Base-by-base conservation (phyloP, 495 filamentous ascomycete genomes). In the Thozetella sp. region DNA sequence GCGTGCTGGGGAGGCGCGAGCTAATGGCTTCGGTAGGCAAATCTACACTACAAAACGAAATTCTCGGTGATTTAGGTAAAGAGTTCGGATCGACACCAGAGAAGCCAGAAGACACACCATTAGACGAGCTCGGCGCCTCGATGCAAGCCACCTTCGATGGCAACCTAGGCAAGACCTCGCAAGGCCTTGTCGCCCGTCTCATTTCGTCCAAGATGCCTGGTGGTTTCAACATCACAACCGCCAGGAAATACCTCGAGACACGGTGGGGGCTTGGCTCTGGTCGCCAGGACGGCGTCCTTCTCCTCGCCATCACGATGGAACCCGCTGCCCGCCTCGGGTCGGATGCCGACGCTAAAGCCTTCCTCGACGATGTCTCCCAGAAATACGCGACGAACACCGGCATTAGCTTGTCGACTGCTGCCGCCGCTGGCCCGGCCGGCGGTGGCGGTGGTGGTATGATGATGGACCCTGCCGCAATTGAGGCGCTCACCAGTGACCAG, bases 201-300 rank as follows among this genome's bases (percentile, higher is more conserved):
- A 93, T 99, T 25, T 97, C 96, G 2, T 97, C 95, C 3, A 99
- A 99, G 75, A 98, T 99, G 95, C 96, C 95, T 27, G 96, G 93
- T 69, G 95, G 95, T 52, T 99, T 98, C 83, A 99, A 98, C 71
- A 98, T 98, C 70, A 97, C 94, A 64, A 82, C 89, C 1, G 92
- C 95, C 13, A 84, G 94, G 52, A 98, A 99, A 78, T 95, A 98
- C 66, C 73, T 99, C 22, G 93, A 96, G 77, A 94, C 93, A 4
- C 82, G 92, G 70, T 99, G 93, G 93, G 96, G 95, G 30, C 77
- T 99, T 55, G 92, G 81, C 3, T 71, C 89, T 27, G 96, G 96
- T 22, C 83, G 96, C 64, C 95, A 99, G 71, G 96, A 98, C 72
- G 93, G 93, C 61, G 92, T 90, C 17, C 82, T 98, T 51, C 78